These are phyloP conservation scores for Serendipita sp. DNA, from an alignment of 768 basidiomycete genomes.

Conservation along the genomic window DNA sequence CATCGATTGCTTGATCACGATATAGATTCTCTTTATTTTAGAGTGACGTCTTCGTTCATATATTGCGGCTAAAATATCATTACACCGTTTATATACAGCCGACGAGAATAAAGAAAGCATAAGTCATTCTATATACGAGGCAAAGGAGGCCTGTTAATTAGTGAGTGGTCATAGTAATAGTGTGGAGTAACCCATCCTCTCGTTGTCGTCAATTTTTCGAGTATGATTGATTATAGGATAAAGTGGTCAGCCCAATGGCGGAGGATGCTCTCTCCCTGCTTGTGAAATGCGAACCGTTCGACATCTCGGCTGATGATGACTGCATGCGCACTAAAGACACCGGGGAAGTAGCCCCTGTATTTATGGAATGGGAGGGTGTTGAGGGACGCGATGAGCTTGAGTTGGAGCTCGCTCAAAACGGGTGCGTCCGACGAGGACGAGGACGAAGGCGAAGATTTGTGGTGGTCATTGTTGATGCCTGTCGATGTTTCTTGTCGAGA, in stretches of 20 bases:
- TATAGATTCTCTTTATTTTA: too few relatives aligned
- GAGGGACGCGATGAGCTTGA: constrained; percentile 38
- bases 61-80: too few relatives aligned
- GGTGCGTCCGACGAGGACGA: constrained; percentile 5
- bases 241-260: constrained; percentile 59
- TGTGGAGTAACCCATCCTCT: too few relatives aligned
- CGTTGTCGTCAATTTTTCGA: too few relatives aligned
- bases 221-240: neutral
- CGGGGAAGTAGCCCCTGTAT: constrained; percentile 46
- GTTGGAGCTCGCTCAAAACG: constrained; percentile 40
- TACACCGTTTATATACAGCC: too few relatives aligned
- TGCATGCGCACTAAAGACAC: constrained; percentile 50
- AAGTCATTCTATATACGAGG: too few relatives aligned
- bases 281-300: constrained; percentile 40
- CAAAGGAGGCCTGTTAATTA: too few relatives aligned
- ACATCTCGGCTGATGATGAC: constrained; percentile 56
- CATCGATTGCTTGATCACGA: too few relatives aligned
- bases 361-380: constrained; percentile 63
- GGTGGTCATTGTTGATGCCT: too few relatives aligned
- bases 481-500: neutral
- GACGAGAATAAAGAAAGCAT: too few relatives aligned
- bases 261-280: constrained; percentile 46
- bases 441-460: constrained; percentile 6
- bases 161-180: too few relatives aligned
- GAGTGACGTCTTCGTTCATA: too few relatives aligned